phyloP scores from a whole-genome alignment of 192 early-diverging fungal species.

The Backusella tuberculispora region DNA sequence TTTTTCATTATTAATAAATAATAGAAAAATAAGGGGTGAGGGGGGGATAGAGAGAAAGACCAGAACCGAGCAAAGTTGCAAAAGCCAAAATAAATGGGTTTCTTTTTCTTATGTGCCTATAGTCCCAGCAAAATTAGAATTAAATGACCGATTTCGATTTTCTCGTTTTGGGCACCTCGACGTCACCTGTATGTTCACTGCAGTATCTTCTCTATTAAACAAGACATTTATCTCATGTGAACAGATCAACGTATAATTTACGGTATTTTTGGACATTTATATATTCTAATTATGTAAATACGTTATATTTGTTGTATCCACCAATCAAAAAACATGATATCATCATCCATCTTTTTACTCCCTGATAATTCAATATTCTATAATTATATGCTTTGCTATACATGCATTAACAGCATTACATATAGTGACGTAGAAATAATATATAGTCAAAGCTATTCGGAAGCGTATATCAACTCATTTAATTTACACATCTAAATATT shows the following conservation, averaged over 20 bases:
- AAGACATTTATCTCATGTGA: constrained; percentile 46
- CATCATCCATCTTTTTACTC: background rate
- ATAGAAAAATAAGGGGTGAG: background rate
- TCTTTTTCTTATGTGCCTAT: background rate
- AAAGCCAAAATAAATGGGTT: constrained; percentile 2
- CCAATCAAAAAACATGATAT: background rate
- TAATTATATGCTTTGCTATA: too few species aligned
- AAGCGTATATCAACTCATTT: too few species aligned
- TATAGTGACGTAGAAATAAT: too few species aligned
- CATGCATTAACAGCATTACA: too few species aligned
- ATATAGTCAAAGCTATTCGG: too few species aligned
- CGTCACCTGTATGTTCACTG: constrained; percentile 1
- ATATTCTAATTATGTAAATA: background rate
- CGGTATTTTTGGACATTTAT: background rate
- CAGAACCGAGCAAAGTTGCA: constrained; percentile 13
- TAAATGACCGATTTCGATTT: background rate
- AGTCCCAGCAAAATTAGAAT: background rate
- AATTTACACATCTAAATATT: too few species aligned
- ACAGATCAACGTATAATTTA: background rate
- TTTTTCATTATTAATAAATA: background rate
- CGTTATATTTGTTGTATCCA: background rate
- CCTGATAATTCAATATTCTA: too few species aligned
- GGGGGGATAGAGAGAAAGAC: background rate
- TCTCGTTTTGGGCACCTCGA: background rate
- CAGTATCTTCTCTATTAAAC: constrained; percentile 39